Conservation (phyloP, 768 basidiomycete species). For the Cystofilobasidium bisporidii region DNA sequence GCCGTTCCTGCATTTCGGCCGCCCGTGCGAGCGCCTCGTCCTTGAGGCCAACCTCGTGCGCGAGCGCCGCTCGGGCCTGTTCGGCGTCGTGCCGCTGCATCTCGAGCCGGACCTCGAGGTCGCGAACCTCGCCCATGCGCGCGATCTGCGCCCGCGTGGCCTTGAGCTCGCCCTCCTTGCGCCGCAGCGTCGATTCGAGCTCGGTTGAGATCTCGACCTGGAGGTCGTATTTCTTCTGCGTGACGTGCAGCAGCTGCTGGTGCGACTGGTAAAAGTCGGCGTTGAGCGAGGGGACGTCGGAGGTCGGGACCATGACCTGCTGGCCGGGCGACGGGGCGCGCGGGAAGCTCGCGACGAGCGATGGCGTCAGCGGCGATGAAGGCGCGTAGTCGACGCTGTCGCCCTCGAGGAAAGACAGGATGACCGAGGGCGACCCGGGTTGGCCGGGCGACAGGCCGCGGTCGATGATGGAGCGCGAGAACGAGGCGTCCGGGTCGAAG, state of each 20-base stretch:
- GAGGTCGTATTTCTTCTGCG: slow-evolving; percentile 13
- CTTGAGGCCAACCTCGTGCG: slow-evolving; percentile 32
- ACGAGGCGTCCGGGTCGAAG: slow-evolving; percentile 16
- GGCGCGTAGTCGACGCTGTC: slow-evolving; percentile 3
- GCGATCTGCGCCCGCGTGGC: slow-evolving; percentile 35
- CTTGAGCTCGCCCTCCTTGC: slow-evolving; percentile 45
- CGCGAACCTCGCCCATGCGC: slow-evolving; percentile 7
- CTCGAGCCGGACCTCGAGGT: slow-evolving; percentile 20
- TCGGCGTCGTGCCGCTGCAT: slow-evolving; percentile 10
- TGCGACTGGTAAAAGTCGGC: slow-evolving; percentile 12
- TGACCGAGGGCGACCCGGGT: not conserved
- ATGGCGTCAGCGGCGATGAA: not conserved
- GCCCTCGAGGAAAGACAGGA: not conserved
- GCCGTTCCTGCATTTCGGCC: slow-evolving; percentile 45
- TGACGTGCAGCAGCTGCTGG: not conserved
- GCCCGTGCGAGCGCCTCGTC: slow-evolving; percentile 44
- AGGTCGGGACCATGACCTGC: not conserved
- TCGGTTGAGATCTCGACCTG: slow-evolving; percentile 39
- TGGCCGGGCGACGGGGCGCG: not conserved
- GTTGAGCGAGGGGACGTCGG: not conserved
- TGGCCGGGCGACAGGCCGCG: slow-evolving; percentile 14
- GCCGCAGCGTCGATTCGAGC: slow-evolving; percentile 29
- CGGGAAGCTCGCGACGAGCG: not conserved
- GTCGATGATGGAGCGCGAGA: slow-evolving; percentile 21
- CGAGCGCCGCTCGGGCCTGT: slow-evolving; percentile 11